Conservation (phyloP, 768 basidiomycete species). For the Lactarius pseudohatsudake region DNA sequence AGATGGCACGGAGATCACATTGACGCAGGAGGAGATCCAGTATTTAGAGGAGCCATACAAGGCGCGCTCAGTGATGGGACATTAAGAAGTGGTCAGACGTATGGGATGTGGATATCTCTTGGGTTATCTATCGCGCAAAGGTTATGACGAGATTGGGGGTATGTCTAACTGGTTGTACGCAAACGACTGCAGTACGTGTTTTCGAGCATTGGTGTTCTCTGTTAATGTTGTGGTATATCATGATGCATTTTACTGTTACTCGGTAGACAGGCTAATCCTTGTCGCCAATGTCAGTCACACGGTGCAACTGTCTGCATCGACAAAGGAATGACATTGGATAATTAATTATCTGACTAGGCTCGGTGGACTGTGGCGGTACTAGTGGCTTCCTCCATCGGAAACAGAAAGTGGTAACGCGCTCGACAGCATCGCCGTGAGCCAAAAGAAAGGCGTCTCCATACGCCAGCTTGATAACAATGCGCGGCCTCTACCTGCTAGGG, state of each 20-base stretch:
- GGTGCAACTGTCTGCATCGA: too few relatives aligned
- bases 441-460: too few relatives aligned
- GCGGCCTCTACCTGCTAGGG: too few relatives aligned
- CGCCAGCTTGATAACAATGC: too few relatives aligned
- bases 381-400: too few relatives aligned
- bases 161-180: neutral
- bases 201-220: neutral
- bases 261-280: too few relatives aligned
- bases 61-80: constrained; percentile 24
- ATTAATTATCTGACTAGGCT: too few relatives aligned
- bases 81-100: constrained; percentile 23
- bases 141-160: neutral
- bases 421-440: neutral
- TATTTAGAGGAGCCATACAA: constrained; percentile 27
- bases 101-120: constrained; percentile 3
- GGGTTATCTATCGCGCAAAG: neutral
- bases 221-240: neutral
- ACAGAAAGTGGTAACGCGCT: too few relatives aligned
- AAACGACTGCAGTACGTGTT: neutral
- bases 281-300: too few relatives aligned
- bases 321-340: too few relatives aligned
- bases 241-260: neutral
- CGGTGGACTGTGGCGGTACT: neutral
- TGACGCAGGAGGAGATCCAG: constrained; percentile 22
- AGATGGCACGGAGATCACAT: constrained; percentile 19